phyloP scores from a whole-genome alignment of 2,329 filamentous ascomycete species.

The Hymenoscyphus salicellus region DNA sequence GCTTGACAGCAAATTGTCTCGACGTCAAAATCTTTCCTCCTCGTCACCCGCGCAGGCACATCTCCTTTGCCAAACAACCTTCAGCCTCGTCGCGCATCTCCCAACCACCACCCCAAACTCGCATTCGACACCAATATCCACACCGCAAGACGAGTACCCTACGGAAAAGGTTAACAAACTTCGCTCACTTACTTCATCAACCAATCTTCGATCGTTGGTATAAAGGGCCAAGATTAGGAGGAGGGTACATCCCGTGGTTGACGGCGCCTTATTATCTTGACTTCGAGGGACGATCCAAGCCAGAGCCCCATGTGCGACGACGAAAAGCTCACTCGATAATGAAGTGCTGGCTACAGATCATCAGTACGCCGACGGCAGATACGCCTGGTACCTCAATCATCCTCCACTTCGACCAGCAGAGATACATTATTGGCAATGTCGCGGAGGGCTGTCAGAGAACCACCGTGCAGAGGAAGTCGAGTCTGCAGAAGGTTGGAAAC shows the following conservation, averaged over 20 bases:
- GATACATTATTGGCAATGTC: slow-evolving; percentile 82
- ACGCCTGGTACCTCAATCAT: slow-evolving; percentile 76
- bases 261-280: background rate
- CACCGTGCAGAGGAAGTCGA: slow-evolving; percentile 56
- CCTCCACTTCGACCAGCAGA: slow-evolving; percentile 75
- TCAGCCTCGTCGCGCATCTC: background rate
- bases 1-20: background rate
- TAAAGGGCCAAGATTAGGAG: background rate
- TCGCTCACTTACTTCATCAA: background rate
- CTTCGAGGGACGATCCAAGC: background rate
- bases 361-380: slow-evolving; percentile 82
- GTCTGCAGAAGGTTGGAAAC: slow-evolving; percentile 65
- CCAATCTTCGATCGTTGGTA: background rate
- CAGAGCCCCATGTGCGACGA: background rate
- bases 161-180: background rate
- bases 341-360: slow-evolving; percentile 70
- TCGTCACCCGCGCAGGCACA: background rate
- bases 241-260: background rate
- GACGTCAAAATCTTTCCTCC: background rate
- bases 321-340: slow-evolving; percentile 47
- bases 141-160: background rate
- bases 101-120: background rate
- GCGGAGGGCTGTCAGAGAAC: slow-evolving; percentile 83
- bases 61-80: background rate
- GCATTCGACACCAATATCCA: background rate